Percentiles rank a stretch among this genome's conserved stretches.
These are phyloP conservation scores for Euphrasia arctica DNA, from an alignment of 305 asterid species.

Conservation along the genomic window DNA sequence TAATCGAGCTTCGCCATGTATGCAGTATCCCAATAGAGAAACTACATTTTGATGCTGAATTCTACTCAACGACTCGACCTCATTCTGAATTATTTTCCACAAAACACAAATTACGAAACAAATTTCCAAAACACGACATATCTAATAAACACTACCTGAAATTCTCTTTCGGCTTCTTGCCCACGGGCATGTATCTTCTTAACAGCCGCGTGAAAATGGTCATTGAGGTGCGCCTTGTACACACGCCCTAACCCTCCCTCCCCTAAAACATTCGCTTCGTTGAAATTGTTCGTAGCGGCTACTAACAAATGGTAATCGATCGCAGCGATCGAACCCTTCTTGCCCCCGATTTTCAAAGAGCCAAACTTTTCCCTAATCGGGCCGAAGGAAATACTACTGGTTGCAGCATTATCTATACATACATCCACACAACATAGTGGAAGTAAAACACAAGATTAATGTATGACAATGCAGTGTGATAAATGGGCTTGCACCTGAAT, in stretches of 20 bases:
- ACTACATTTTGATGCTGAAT: conserved; percentile 63
- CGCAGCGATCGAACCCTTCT: conserved; percentile 55
- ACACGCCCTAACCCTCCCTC: conserved; percentile 74
- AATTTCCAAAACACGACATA: conserved; percentile 1
- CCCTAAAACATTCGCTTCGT: conserved; percentile 53
- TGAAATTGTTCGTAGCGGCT: conserved; percentile 75
- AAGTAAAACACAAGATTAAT: conserved; percentile 12
- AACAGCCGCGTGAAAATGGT: conserved; percentile 58
- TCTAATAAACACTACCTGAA: conserved; percentile 47
- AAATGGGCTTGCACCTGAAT: conserved; percentile 43
- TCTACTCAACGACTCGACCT: conserved; percentile 55
- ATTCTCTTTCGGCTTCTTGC: conserved; percentile 59
- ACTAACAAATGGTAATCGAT: conserved; percentile 64
- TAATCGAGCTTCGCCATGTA: conserved; percentile 51
- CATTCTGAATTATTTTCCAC: conserved; percentile 47
- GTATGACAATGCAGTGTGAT: neutral
- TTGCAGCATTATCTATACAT: conserved; percentile 33
- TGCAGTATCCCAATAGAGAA: conserved; percentile 59
- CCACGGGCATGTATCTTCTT: conserved; percentile 55
- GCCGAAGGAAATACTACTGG: conserved; percentile 28
- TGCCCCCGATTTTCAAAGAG: conserved; percentile 45
- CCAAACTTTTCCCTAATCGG: conserved; percentile 49
- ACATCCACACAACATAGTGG: conserved; percentile 1
- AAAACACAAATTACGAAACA: conserved; percentile 4
- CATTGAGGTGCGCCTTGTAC: conserved; percentile 67